These are phyloP conservation scores for Tubosaeta sp. DNA, from an alignment of 768 basidiomycete genomes.

Conservation along the genomic window DNA sequence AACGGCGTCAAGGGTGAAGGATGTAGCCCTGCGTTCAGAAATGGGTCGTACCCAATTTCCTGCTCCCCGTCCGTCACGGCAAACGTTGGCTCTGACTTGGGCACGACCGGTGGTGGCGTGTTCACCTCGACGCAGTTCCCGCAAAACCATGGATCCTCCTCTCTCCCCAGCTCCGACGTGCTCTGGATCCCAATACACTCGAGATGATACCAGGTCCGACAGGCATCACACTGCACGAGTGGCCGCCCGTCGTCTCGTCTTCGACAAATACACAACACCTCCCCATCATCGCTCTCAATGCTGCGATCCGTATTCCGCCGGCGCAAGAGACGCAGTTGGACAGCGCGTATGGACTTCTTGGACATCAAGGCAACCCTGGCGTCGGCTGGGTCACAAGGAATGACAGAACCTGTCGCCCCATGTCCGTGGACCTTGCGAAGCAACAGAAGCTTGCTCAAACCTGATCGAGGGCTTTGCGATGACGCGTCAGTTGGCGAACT, in stretches of 20 bases:
- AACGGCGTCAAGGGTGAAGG: slow-evolving; percentile 48
- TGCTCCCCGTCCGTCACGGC: slow-evolving; percentile 53
- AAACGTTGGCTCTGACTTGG: slow-evolving; percentile 57
- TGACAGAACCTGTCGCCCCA: slow-evolving; percentile 26
- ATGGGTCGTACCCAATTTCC: slow-evolving; percentile 45
- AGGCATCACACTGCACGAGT: slow-evolving; percentile 79
- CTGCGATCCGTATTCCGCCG: slow-evolving; percentile 36
- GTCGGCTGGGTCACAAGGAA: slow-evolving; percentile 70
- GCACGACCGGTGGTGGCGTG: slow-evolving; percentile 36
- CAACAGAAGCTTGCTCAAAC: slow-evolving; percentile 53
- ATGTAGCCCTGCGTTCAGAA: slow-evolving; percentile 51
- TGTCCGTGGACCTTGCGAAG: slow-evolving; percentile 32
- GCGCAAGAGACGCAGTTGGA: slow-evolving; percentile 46
- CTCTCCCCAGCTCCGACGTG: slow-evolving; percentile 61
- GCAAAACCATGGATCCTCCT: slow-evolving; percentile 80
- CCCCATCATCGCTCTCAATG: slow-evolving; percentile 44
- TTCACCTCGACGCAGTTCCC: slow-evolving; percentile 48
- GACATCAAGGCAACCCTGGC: slow-evolving; percentile 70
- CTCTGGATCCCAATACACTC: slow-evolving; percentile 70
- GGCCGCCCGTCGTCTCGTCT: slow-evolving; percentile 68
- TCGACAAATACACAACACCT: slow-evolving; percentile 60
- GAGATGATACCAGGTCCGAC: slow-evolving; percentile 79
- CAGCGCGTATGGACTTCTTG: slow-evolving; percentile 61
- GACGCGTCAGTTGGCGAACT: slow-evolving; percentile 15
- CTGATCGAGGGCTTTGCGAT: slow-evolving; percentile 23